Evolutionary conservation across 2,329 filamentous ascomycete genomes (phyloP).

Genomic region (Fusarium sp.): DNA sequence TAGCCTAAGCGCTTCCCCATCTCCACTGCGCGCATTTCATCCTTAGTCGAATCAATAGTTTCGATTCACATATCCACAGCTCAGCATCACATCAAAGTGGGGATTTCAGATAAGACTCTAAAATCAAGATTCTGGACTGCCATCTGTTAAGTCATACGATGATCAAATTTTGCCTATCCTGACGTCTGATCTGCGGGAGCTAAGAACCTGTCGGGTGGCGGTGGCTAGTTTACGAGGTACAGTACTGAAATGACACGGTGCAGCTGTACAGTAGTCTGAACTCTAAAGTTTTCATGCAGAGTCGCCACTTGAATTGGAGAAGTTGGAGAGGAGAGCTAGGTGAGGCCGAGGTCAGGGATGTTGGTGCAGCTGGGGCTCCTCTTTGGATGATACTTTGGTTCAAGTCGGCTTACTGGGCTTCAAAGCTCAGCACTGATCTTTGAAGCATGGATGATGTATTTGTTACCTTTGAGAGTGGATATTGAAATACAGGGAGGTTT

Average conservation of each 20-base stretch:
- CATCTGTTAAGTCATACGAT: neutral
- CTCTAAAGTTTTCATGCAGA: neutral
- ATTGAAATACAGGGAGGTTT: neutral
- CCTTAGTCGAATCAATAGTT: neutral
- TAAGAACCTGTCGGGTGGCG: neutral
- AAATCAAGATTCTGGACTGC: neutral
- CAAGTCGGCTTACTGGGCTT: neutral
- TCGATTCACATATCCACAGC: neutral
- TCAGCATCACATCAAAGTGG: neutral
- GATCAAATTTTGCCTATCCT: neutral
- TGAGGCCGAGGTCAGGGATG: neutral
- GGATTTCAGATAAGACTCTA: neutral
- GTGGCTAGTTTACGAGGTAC: neutral
- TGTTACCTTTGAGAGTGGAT: neutral
- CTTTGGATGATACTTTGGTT: neutral
- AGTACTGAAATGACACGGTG: neutral
- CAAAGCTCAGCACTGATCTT: neutral
- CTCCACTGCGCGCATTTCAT: neutral
- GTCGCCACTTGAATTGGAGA: neutral
- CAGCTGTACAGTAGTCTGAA: neutral
- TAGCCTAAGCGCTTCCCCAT: neutral
- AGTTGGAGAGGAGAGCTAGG: neutral
- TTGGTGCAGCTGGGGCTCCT: neutral
- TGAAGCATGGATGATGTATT: neutral
- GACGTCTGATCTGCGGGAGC: neutral